Percentiles rank a stretch among this genome's conserved stretches.
Conservation (phyloP, 108 stramenopile genomes). For the Cylindrotheca fusiformis region DNA sequence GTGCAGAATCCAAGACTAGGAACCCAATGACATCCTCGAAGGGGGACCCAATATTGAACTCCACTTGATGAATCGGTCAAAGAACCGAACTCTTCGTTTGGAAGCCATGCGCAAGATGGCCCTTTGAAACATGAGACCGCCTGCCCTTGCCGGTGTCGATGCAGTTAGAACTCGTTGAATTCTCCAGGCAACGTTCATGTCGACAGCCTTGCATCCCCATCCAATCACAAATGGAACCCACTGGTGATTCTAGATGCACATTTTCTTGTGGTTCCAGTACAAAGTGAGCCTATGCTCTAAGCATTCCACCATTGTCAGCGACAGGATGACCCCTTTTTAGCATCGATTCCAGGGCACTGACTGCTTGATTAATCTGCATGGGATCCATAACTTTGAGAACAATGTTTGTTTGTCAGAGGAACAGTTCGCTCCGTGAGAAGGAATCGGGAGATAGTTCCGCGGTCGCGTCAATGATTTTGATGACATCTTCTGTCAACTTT, state of each 20-base stretch:
- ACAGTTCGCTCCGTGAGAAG: constrained; percentile 9
- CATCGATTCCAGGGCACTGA: constrained; percentile 31
- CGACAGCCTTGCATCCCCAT: constrained; percentile 57
- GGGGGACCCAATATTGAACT: no score
- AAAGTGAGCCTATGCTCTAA: constrained; percentile 12
- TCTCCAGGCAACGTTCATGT: constrained; percentile 81
- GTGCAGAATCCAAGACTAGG: no score
- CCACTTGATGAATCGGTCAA: no score
- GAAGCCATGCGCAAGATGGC: constrained; percentile 44
- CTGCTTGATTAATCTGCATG: constrained; percentile 36
- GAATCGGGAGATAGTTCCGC: constrained; percentile 7
- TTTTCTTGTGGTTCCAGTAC: constrained; percentile 20
- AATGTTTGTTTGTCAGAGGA: constrained; percentile 20
- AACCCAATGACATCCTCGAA: no score
- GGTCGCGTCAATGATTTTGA: constrained; percentile 29
- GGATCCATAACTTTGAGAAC: constrained; percentile 42
- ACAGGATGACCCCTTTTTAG: constrained; percentile 26
- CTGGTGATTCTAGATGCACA: constrained; percentile 13
- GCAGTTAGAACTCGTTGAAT: constrained; percentile 84
- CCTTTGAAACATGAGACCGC: constrained; percentile 75
- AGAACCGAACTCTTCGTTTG: no score
- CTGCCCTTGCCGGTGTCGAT: constrained; percentile 72
- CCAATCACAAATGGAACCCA: constrained; percentile 58
- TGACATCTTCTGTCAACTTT: constrained; percentile 33
- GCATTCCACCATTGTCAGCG: constrained; percentile 21